Base-by-base conservation (phyloP, 1,284 basidiomycete genomes). In the Phlebopus sp. region DNA sequence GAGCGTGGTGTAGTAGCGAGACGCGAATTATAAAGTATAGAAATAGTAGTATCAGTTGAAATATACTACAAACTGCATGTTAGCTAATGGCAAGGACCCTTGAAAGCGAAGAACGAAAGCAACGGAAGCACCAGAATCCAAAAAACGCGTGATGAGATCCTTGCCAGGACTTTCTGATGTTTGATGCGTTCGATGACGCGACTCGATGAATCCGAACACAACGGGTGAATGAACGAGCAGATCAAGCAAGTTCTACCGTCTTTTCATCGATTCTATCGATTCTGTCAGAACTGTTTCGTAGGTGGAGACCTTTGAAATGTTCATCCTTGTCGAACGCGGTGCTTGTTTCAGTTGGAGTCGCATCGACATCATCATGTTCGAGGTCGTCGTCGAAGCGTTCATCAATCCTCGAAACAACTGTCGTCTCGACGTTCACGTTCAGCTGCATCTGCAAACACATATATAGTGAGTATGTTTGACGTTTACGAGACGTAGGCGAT, bases 351-450 rank as follows among this genome's bases (percentile, higher is more conserved):
- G 46, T 15, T 5, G 37, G 50, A 17, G 32, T 15, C n/a, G 51
- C 27, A n/a, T 63, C 61, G 4, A 63, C 43, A 17, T 68, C 65
- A 15, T 34, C 46, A 21, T 49, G 49, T 11, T 52, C 58, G 31
- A 60, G 60, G 27, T 48, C 42, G 18, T 50, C 49, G 14, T 50
- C 32, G 35, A 51, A 47, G 9, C 36, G 44, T 8, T 64, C 66
- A 29, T 64, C 63, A 1, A 64, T 60, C 29, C 64, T 62, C 4
- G 66, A 64, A 6, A 68, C 64, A 5, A 64, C 51, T 3, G 63
- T 64, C 0, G 66, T 66, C 29, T 66, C 67, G 4, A 65, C 65
- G 21, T 67, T 69, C 47, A 66, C 67, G 15, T 69, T 69, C 2
- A 65, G 52, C 38, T 61, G 62, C 18, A 55, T 6, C 59, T 52